A percentile compares a stretch with the other conserved stretches of the same genome.
phyloP scores from a whole-genome alignment of 2,329 filamentous ascomycete species.

The Trichothecium roseum region DNA sequence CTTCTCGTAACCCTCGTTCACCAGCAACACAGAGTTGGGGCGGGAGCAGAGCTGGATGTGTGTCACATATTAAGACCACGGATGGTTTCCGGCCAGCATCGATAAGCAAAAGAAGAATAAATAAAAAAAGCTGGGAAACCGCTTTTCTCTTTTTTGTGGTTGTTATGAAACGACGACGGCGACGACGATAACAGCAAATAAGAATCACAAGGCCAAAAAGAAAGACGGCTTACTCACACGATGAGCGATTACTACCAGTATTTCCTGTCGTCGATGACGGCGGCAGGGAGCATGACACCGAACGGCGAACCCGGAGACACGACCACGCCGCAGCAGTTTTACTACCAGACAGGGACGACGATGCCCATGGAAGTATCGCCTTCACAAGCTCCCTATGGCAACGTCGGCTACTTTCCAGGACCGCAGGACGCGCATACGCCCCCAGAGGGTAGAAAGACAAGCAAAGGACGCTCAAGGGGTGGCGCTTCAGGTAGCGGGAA shows the following conservation, averaged over 20 bases:
- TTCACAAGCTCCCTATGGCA: constrained; percentile 8
- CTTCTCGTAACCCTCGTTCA: too few species aligned
- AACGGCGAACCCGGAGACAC: constrained; percentile 15
- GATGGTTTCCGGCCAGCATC: too few species aligned
- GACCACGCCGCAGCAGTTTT: not conserved
- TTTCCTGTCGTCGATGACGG: constrained; percentile 43
- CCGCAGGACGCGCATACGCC: constrained; percentile 9
- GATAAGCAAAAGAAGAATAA: too few species aligned
- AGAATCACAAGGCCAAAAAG: not conserved
- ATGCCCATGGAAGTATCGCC: constrained; percentile 5
- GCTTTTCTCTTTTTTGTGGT: not conserved
- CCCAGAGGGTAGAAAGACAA: constrained; percentile 10
- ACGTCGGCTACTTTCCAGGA: constrained; percentile 36
- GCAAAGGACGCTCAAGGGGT: constrained; percentile 15
- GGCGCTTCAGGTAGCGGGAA: too few species aligned
- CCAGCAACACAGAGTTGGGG: too few species aligned
- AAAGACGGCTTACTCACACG: too few species aligned
- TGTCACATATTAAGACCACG: too few species aligned
- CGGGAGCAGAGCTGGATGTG: too few species aligned
- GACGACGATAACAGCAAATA: not conserved
- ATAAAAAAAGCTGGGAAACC: too few species aligned
- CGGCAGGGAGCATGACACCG: constrained; percentile 16
- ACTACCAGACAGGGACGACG: constrained; percentile 3
- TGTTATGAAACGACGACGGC: not conserved
- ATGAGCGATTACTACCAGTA: constrained; percentile 50